These are phyloP conservation scores for Arabidopsis thaliana DNA, from an alignment of 345 rosid species.

Conservation along the genomic window TAIR10.1 NC_003070.9:10082001-10082500, in stretches of 20 bases:
- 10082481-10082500: slow-evolving; percentile 65
- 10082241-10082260: slow-evolving; percentile 71
- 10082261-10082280: slow-evolving; percentile 71
- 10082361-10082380: slow-evolving; percentile 80
- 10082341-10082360: slow-evolving; percentile 55
- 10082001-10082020: slow-evolving; percentile 56
- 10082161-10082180: slow-evolving; percentile 51
- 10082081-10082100: slow-evolving; percentile 77
- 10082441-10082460: neutral
- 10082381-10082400: slow-evolving; percentile 62
- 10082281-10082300: slow-evolving; percentile 57
- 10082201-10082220: slow-evolving; percentile 57
- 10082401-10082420: neutral
- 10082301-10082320: slow-evolving; percentile 57
- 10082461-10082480: slow-evolving; percentile 61
- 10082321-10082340: slow-evolving; percentile 66
- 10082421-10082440: neutral
- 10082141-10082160: slow-evolving; percentile 49
- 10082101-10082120: slow-evolving; percentile 66
- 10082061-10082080: slow-evolving; percentile 56
- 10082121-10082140: slow-evolving; percentile 51
- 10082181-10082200: slow-evolving; percentile 78
- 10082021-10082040: slow-evolving; percentile 72
- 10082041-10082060: slow-evolving; percentile 90
- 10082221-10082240: slow-evolving; percentile 69